These are phyloP conservation scores for Bruguiera hainesii DNA, from an alignment of 441 rosid species.

Conservation along the genomic window DNA sequence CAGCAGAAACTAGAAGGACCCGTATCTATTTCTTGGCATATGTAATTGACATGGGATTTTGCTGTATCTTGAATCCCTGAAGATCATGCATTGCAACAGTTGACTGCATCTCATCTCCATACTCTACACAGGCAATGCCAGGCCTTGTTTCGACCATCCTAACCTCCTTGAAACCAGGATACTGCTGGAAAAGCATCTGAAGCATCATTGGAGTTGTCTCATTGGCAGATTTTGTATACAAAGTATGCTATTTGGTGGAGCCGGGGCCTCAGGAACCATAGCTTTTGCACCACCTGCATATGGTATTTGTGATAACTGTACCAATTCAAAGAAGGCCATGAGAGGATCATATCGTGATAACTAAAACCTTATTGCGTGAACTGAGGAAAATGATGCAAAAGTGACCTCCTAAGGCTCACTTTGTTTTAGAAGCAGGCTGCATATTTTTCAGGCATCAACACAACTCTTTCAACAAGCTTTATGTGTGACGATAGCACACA, in stretches of 20 bases:
- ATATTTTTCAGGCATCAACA: neutral
- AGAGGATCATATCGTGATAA: neutral
- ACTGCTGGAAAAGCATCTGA: conserved; percentile 75
- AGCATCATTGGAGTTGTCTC: conserved; percentile 78
- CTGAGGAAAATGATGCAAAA: neutral
- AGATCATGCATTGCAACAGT: conserved; percentile 83
- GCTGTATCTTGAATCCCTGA: conserved; percentile 76
- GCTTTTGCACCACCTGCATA: conserved; percentile 72
- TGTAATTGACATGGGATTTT: conserved; percentile 74
- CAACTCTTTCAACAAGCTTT: neutral
- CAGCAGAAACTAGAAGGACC: conserved; percentile 2
- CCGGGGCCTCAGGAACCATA: conserved; percentile 77
- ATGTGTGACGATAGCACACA: neutral
- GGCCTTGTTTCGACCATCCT: conserved; percentile 96
- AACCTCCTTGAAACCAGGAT: conserved; percentile 86
- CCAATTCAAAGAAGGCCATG: conserved; percentile 13
- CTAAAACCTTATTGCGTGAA: neutral
- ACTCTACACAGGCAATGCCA: conserved; percentile 96
- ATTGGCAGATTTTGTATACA: conserved; percentile 87
- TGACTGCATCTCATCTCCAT: conserved; percentile 80
- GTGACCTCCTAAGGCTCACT: neutral
- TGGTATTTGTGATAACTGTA: conserved; percentile 84
- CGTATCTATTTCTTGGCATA: conserved; percentile 79
- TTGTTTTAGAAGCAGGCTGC: neutral
- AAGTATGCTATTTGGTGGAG: conserved; percentile 89